A percentile compares a stretch with the other conserved stretches of the same genome.
phyloP scores from a whole-genome alignment of 345 rosid species.

The Reutealis trisperma region DNA sequence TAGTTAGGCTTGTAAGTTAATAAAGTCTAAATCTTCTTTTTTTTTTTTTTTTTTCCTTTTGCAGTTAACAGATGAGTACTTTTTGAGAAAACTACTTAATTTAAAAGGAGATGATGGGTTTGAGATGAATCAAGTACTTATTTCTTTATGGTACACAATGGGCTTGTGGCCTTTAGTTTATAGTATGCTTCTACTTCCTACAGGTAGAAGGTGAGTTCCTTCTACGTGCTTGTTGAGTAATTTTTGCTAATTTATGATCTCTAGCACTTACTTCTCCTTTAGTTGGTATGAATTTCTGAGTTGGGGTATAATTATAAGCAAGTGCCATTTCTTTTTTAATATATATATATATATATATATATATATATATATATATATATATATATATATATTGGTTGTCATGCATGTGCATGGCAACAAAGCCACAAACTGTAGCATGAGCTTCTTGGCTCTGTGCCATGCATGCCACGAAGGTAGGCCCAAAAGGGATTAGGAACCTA shows the following conservation, averaged over 20 bases:
- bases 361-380: too few relatives aligned
- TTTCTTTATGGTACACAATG: conserved; percentile 79
- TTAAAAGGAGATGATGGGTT: conserved; percentile 87
- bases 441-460: neutral
- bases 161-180: conserved; percentile 87
- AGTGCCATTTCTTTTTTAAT: too few relatives aligned
- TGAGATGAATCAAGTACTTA: conserved; percentile 80
- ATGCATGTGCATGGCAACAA: neutral
- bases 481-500: conserved; percentile 2
- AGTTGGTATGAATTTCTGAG: neutral
- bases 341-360: too few relatives aligned
- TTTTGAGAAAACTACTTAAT: conserved; percentile 71
- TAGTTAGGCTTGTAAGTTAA: too few relatives aligned
- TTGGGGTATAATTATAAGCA: neutral
- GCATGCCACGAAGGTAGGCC: neutral
- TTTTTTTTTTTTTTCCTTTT: conserved; percentile 11
- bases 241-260: neutral
- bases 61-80: conserved; percentile 85
- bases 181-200: conserved; percentile 77
- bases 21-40: neutral
- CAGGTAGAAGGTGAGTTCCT: conserved; percentile 66
- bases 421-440: neutral
- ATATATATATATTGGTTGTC: too few relatives aligned
- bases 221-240: neutral
- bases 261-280: neutral